phyloP scores from a whole-genome alignment of 2,329 filamentous ascomycete species.

The Aspergillus cejpii region DNA sequence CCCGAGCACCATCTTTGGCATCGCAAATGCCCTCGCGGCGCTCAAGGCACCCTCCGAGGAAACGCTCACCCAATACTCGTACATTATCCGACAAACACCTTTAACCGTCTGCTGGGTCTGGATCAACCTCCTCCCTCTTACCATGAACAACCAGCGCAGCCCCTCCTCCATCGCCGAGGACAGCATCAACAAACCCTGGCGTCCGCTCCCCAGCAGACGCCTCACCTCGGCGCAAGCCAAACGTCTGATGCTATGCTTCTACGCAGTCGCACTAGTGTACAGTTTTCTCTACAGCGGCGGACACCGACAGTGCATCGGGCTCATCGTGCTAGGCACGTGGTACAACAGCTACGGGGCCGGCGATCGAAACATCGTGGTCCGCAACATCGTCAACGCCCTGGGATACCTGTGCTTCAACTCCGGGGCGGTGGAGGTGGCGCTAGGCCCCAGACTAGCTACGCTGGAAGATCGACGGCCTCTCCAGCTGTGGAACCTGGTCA shows the following conservation, averaged over 20 bases:
- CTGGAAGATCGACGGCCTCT: background rate
- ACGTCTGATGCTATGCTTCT: constrained; percentile 9
- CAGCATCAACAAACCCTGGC: constrained; percentile 37
- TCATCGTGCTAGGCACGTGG: background rate
- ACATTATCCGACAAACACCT: background rate
- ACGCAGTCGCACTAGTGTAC: background rate
- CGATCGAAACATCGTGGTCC: background rate
- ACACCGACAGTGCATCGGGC: background rate
- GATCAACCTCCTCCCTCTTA: constrained; percentile 29
- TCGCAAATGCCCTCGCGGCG: background rate
- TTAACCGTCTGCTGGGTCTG: constrained; percentile 12
- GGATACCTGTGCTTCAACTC: constrained; percentile 1
- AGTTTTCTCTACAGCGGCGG: constrained; percentile 6
- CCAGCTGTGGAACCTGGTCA: constrained; percentile 9
- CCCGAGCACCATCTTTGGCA: constrained; percentile 1
- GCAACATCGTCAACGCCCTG: background rate
- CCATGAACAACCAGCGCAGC: constrained; percentile 37
- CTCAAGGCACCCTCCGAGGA: background rate
- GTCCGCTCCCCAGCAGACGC: constrained; percentile 25
- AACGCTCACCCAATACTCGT: background rate
- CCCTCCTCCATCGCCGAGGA: constrained; percentile 35
- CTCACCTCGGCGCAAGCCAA: constrained; percentile 15
- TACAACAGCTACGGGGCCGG: background rate
- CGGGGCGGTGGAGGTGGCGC: background rate
- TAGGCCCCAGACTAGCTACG: background rate